phyloP scores from a whole-genome alignment of 441 rosid species.

The Corymbia calophylla region DNA sequence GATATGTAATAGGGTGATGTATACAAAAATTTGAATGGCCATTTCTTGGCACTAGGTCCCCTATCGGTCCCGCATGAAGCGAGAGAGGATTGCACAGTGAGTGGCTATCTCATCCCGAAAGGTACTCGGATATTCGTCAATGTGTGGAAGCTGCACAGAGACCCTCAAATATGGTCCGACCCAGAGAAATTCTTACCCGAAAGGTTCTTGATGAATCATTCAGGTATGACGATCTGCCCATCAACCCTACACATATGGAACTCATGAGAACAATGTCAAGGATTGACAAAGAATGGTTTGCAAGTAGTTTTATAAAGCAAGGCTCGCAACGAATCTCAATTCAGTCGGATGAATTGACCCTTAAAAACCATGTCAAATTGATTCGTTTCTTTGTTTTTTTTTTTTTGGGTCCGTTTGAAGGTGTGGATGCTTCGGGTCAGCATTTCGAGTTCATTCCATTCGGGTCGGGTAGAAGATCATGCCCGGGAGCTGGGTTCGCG shows the following conservation, averaged over 20 bases:
- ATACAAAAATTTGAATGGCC: background rate
- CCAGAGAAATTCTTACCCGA: background rate
- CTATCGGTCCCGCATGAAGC: background rate
- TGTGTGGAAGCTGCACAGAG: background rate
- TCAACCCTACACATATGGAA: background rate
- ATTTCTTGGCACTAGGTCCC: slow-evolving; percentile 6
- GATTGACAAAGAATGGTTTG: background rate
- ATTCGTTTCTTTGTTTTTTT: background rate
- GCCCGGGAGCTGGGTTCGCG: slow-evolving; percentile 32
- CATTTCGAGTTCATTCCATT: slow-evolving; percentile 35
- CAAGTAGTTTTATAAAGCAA: background rate
- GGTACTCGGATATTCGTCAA: background rate
- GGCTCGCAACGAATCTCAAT: background rate
- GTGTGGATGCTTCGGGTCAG: slow-evolving; percentile 19
- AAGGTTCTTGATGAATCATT: background rate
- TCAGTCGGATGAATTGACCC: background rate
- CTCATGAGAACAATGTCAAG: background rate
- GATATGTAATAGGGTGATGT: background rate
- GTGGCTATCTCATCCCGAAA: background rate
- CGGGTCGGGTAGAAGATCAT: slow-evolving; percentile 31
- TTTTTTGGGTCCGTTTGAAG: background rate
- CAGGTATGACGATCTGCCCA: background rate
- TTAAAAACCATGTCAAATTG: background rate
- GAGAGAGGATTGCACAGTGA: background rate
- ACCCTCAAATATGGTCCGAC: background rate